These are phyloP conservation scores for Spinacia oleracea DNA, from an alignment of 179 eudicot genomes.

Conservation along the genomic window DNA sequence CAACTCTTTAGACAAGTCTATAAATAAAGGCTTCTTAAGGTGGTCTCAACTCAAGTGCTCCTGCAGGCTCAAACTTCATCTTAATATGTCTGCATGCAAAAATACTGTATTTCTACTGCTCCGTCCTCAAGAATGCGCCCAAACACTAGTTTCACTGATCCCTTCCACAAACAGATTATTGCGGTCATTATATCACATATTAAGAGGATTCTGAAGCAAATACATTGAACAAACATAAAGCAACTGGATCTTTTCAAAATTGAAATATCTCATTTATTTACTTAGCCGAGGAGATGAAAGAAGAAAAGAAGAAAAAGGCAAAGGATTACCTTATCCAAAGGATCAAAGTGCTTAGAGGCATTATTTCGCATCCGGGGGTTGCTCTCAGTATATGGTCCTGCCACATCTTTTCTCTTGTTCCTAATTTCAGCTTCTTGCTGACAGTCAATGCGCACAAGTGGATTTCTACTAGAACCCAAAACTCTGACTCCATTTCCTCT, in stretches of 20 bases:
- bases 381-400: conserved; percentile 37
- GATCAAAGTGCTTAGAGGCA: conserved; percentile 32
- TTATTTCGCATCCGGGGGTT: conserved; percentile 42
- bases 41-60: not conserved
- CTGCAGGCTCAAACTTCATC: not conserved
- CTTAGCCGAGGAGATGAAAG: not conserved
- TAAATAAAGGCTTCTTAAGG: not conserved
- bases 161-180: not conserved
- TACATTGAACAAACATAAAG: not conserved
- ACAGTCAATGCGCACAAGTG: conserved; percentile 30
- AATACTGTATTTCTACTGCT: not conserved
- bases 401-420: conserved; percentile 34
- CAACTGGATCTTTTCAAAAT: too few species aligned
- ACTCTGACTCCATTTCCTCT: conserved; percentile 32
- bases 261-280: too few species aligned
- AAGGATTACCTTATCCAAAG: conserved; percentile 46
- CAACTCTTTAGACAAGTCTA: not conserved
- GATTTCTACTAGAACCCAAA: conserved; percentile 36
- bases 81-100: not conserved
- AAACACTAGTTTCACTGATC: not conserved
- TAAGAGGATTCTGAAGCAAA: not conserved
- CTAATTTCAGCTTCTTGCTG: conserved; percentile 37
- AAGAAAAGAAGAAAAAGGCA: not conserved
- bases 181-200: not conserved
- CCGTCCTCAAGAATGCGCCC: not conserved